Conservation (phyloP, 495 filamentous ascomycete species). For the Evernia prunastri region DNA sequence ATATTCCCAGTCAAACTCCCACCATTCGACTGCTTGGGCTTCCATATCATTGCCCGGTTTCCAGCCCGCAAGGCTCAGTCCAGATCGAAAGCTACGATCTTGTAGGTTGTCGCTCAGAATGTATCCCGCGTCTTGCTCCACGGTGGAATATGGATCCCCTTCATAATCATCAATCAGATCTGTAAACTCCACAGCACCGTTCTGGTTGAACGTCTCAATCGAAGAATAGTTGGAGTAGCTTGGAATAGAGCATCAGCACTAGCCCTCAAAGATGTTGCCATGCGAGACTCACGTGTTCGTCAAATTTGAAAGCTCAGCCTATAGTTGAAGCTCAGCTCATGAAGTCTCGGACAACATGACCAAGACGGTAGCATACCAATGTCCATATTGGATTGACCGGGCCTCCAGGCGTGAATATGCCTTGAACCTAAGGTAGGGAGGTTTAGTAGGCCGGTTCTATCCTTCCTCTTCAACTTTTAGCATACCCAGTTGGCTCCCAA, state of each 20-base stretch:
- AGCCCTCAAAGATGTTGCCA: background rate
- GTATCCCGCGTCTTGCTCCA: conserved; percentile 51
- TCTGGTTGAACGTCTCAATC: conserved; percentile 54
- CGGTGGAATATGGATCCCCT: conserved; percentile 40
- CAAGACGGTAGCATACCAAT: conserved; percentile 35
- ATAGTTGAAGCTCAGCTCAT: background rate
- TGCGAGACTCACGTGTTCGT: conserved; percentile 1
- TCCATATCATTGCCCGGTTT: conserved; percentile 51
- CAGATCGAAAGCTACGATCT: conserved; percentile 56
- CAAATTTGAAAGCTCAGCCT: background rate
- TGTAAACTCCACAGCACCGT: conserved; percentile 46
- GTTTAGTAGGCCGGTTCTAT: background rate
- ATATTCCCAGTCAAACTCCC: conserved; percentile 54
- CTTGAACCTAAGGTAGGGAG: conserved; percentile 48
- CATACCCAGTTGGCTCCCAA: conserved; percentile 62
- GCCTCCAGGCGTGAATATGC: conserved; percentile 49
- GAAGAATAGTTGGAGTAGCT: conserved; percentile 56
- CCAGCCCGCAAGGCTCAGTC: conserved; percentile 57
- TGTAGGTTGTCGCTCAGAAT: conserved; percentile 55
- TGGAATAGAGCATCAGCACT: conserved; percentile 22
- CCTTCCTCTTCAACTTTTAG: background rate
- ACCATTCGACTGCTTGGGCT: conserved; percentile 60
- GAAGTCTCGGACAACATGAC: background rate
- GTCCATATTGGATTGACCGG: conserved; percentile 67
- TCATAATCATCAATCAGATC: conserved; percentile 48